A percentile compares a stretch with the other conserved stretches of the same genome.
Evolutionary conservation across 2,329 filamentous ascomycete species (phyloP).

Genomic region (Dactylellina sp.): DNA sequence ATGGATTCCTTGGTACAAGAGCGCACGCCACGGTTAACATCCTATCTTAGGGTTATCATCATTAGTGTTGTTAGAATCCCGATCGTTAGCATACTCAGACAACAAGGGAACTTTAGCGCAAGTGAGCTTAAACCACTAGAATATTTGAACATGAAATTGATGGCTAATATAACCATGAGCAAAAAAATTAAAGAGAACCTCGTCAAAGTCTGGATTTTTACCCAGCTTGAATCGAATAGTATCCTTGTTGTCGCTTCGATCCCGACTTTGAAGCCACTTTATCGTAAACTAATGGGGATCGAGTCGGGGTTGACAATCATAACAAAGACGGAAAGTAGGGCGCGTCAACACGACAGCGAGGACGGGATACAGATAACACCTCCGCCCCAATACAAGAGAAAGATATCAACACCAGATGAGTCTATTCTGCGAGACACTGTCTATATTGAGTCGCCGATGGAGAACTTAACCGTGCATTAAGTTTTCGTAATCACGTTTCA

Average conservation of each 20-base stretch:
- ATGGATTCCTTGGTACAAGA: background rate
- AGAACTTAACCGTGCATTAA: background rate
- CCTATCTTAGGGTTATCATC: conserved; percentile 16
- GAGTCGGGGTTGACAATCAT: conserved; percentile 17
- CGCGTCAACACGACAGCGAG: conserved; percentile 10
- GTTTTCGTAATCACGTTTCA: no score
- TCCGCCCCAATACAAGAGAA: conserved; percentile 21
- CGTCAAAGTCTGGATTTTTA: conserved; percentile 42
- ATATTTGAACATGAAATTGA: background rate
- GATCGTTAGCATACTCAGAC: conserved; percentile 26
- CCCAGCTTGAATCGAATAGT: conserved; percentile 38
- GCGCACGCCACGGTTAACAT: background rate
- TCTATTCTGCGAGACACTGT: conserved; percentile 35
- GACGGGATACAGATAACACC: conserved; percentile 30
- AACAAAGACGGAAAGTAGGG: conserved; percentile 17
- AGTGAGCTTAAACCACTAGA: conserved; percentile 5
- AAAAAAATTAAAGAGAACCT: conserved; percentile 17
- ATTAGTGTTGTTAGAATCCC: conserved; percentile 35
- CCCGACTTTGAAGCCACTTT: conserved; percentile 33
- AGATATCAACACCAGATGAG: conserved; percentile 26
- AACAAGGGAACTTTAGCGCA: conserved; percentile 35
- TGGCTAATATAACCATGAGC: background rate
- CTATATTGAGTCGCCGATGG: conserved; percentile 9
- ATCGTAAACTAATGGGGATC: conserved; percentile 19
- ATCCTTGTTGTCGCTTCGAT: conserved; percentile 34